A percentile compares a stretch with the other conserved stretches of the same genome.
These are phyloP conservation scores for Polygonum aviculare DNA, from an alignment of 148 eudicot species.

Conservation along the genomic window DNA sequence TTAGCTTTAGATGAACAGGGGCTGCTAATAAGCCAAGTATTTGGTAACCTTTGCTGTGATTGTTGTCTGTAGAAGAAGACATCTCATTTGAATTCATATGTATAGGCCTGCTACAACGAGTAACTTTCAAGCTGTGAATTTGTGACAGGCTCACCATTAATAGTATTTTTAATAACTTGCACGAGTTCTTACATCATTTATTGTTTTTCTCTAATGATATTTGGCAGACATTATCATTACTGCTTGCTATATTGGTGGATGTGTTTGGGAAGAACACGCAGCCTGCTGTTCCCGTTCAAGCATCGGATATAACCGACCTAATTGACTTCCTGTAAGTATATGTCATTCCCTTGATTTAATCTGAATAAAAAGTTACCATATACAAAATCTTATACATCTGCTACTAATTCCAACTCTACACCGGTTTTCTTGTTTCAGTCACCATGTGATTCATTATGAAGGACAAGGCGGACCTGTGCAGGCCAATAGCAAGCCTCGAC, in stretches of 20 bases:
- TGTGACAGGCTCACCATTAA: background rate
- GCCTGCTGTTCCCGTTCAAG: slow-evolving; percentile 59
- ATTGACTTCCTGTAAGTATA: slow-evolving; percentile 85
- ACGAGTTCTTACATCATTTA: background rate
- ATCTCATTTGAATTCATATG: background rate
- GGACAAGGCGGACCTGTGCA: slow-evolving; percentile 95
- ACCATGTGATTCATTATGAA: slow-evolving; percentile 81
- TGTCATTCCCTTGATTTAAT: background rate
- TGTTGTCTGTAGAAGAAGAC: background rate
- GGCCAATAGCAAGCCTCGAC: slow-evolving; percentile 65
- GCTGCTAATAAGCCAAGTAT: background rate
- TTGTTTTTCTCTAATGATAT: background rate
- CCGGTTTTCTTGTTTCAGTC: slow-evolving; percentile 30
- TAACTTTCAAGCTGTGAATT: background rate
- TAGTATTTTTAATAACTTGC: background rate
- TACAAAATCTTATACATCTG: too few species aligned
- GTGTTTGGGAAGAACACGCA: slow-evolving; percentile 88
- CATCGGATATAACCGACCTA: slow-evolving; percentile 81
- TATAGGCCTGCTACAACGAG: background rate
- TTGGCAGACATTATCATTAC: slow-evolving; percentile 56
- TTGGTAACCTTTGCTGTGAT: background rate
- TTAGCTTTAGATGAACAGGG: background rate
- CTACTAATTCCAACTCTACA: background rate
- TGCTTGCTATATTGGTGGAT: slow-evolving; percentile 69
- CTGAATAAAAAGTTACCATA: background rate